Base-by-base conservation (phyloP, 2,329 filamentous ascomycete genomes). In the Botrytis deweyae region DNA sequence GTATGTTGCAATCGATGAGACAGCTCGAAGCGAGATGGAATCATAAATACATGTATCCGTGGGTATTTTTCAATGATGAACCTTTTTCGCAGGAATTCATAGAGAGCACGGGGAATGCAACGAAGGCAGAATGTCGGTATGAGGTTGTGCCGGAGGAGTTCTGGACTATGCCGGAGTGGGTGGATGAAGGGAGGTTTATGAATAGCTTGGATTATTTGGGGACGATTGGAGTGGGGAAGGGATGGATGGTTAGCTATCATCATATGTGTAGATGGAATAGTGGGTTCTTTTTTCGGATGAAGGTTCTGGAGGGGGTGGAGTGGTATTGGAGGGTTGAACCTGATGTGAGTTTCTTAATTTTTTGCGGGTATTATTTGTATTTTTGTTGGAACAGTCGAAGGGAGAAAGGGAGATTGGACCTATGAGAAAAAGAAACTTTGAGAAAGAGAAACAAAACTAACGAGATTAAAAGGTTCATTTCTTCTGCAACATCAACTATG, bases 241-340 rank as follows among this genome's bases (percentile, higher is more conserved):
- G 95, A 71, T 95, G 97, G 84, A 97, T 94, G 44, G 85, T 97
- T 83, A 97, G 93, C 85, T 99, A 99, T 87, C 91, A 96, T 77
- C 96, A 99, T 87, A 99, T 98, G 96, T 99, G 96, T 84, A 93
- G 96, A 76, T 96, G 93, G 93, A 95, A 94, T 82, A 92, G 90
- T 76, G 93, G 93, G 73, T 86, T 93, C 80, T 95, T 97, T 85
- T 94, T 93, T 81, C 88, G 91, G 72, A 93, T 97, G 81, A 89
- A 91, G 0, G 90, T 91, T 2, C 87, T 97, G 64, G 84, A 87
- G 73, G 76, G 84, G 38, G 89, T 88, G 76, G 85, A 89, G 72
- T 90, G 86, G 84, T 90, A 88, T 79, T 89, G 88, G 88, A 85
- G 86, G 76, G 85, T 90, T 18, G 87, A 90, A 77, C 88, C 88